Evolutionary conservation across 495 filamentous ascomycete species (phyloP).

Genomic region (Sporormia fimetaria): DNA sequence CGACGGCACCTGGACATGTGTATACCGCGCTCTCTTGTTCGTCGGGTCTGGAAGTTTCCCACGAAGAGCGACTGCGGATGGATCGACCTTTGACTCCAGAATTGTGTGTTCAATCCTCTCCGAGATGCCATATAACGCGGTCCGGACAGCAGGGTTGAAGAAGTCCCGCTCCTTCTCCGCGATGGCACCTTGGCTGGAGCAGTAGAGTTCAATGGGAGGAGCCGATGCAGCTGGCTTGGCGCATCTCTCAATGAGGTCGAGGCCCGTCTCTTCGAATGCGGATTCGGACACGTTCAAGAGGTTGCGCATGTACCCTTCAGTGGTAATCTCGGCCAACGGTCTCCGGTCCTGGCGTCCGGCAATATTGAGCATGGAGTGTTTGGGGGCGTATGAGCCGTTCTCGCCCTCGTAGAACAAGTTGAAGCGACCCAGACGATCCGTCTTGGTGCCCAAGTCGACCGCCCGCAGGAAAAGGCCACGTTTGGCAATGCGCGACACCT

Average conservation of each 20-base stretch:
- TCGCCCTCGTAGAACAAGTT: constrained; percentile 52
- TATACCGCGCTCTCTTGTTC: constrained; percentile 70
- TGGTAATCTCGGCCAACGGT: constrained; percentile 57
- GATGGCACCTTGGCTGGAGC: constrained; percentile 53
- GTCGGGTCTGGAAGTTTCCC: constrained; percentile 63
- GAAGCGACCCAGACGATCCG: constrained; percentile 36
- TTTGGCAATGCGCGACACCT: constrained; percentile 54
- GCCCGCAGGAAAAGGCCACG: constrained; percentile 57
- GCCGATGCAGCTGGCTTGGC: constrained; percentile 64
- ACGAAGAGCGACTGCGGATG: constrained; percentile 48
- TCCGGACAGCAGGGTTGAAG: constrained; percentile 67
- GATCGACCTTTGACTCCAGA: constrained; percentile 55
- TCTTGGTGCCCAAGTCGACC: constrained; percentile 39
- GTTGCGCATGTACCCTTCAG: constrained; percentile 57
- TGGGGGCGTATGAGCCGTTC: constrained; percentile 47
- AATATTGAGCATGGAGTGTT: constrained; percentile 72
- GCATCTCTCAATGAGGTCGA: constrained; percentile 68
- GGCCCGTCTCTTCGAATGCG: constrained; percentile 54
- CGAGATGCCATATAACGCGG: constrained; percentile 58
- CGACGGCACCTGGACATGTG: constrained; percentile 85
- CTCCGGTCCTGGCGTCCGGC: constrained; percentile 54
- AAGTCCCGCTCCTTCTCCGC: constrained; percentile 61
- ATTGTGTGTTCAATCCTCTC: constrained; percentile 59
- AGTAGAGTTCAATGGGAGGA: constrained; percentile 74
- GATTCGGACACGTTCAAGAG: constrained; percentile 69